phyloP scores from a whole-genome alignment of 768 basidiomycete species.

The Crucibulum laeve region DNA sequence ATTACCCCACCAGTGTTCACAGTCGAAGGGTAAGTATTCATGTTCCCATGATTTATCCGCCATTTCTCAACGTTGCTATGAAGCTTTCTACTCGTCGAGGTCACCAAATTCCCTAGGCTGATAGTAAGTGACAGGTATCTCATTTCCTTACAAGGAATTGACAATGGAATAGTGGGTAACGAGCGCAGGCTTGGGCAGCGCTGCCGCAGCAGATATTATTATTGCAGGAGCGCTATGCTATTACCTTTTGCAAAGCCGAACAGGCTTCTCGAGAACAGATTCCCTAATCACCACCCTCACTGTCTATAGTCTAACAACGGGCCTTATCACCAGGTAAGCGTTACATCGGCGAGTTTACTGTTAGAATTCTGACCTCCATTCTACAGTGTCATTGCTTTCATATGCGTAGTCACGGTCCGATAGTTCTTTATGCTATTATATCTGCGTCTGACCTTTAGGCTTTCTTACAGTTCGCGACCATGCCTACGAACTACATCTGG shows the following conservation, averaged over 20 bases:
- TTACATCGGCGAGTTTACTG: background rate
- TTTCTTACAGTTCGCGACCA: constrained; percentile 31
- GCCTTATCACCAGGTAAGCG: constrained; percentile 36
- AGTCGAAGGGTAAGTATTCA: constrained; percentile 32
- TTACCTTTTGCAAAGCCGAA: constrained; percentile 40
- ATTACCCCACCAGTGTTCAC: constrained; percentile 34
- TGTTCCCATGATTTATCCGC: background rate
- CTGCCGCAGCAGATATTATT: constrained; percentile 44
- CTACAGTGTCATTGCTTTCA: constrained; percentile 34
- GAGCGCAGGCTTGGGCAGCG: constrained; percentile 39
- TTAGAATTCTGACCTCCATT: constrained; percentile 1
- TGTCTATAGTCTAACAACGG: constrained; percentile 40
- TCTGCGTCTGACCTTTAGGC: constrained; percentile 1
- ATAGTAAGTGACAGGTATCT: constrained; percentile 37
- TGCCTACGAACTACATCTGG: constrained; percentile 45
- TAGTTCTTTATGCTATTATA: background rate
- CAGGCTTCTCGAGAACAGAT: constrained; percentile 43
- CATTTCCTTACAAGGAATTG: constrained; percentile 24
- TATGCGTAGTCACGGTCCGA: constrained; percentile 35
- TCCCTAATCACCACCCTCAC: constrained; percentile 39
- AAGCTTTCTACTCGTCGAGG: constrained; percentile 29
- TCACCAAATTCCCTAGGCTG: constrained; percentile 25
- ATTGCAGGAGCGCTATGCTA: constrained; percentile 46
- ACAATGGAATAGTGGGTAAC: constrained; percentile 38
- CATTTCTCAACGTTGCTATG: constrained; percentile 7